Percentiles rank a stretch among this genome's conserved stretches.
Conservation (phyloP, 345 rosid species). For the Barbarea vulgaris region DNA sequence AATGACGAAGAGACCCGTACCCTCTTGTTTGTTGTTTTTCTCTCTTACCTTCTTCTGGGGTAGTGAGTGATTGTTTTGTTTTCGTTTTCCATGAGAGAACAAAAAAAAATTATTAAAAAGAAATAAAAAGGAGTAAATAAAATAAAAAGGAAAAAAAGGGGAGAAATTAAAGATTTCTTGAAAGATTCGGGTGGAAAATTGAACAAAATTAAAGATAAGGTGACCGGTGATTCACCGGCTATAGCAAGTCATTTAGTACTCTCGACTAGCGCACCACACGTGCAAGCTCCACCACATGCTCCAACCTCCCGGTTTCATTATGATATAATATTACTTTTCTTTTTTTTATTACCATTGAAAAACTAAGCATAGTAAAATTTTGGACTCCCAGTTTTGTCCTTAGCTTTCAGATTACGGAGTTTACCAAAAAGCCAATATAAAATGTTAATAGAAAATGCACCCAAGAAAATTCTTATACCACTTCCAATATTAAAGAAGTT, state of each 20-base stretch:
- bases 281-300: slow-evolving; percentile 41
- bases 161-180: slow-evolving; percentile 19
- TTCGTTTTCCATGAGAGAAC: not conserved
- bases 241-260: slow-evolving; percentile 32
- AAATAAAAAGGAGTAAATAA: not conserved
- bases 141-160: not conserved
- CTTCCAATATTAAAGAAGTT: not conserved
- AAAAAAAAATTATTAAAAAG: not conserved
- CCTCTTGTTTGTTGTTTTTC: slow-evolving; percentile 29
- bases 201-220: slow-evolving; percentile 22
- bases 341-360: not conserved
- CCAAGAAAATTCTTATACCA: not conserved
- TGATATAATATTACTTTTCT: not conserved
- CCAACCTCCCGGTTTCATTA: slow-evolving; percentile 29
- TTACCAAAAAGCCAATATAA: not conserved
- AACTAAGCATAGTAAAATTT: not conserved
- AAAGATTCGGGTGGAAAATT: slow-evolving; percentile 36
- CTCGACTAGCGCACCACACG: slow-evolving; percentile 41
- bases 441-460: not conserved
- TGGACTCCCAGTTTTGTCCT: slow-evolving; percentile 16
- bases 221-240: slow-evolving; percentile 25
- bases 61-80: slow-evolving; percentile 38
- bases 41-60: slow-evolving; percentile 30
- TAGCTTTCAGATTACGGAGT: not conserved
- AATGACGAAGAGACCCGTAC: slow-evolving; percentile 37